phyloP scores from a whole-genome alignment of 2,329 filamentous ascomycete genomes.

The Nigrospora sphaerica region DNA sequence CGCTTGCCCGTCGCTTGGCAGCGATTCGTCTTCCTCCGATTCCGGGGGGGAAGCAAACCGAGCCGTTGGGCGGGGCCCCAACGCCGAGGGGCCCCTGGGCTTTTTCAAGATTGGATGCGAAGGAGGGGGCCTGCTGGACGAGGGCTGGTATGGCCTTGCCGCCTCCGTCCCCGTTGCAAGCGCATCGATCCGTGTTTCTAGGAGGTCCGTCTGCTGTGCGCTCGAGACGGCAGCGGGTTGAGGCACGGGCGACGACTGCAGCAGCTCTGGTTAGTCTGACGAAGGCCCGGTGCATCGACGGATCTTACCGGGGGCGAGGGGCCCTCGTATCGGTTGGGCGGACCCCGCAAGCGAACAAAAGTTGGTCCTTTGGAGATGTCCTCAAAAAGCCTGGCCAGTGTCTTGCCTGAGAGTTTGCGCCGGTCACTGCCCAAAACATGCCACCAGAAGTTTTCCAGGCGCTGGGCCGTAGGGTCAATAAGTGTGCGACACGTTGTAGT shows the following conservation, averaged over 20 bases:
- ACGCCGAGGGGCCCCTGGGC: slow-evolving; percentile 42
- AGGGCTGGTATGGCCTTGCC: slow-evolving; percentile 22
- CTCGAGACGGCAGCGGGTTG: background rate
- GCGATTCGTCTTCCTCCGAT: slow-evolving; percentile 32
- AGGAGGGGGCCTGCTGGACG: slow-evolving; percentile 39
- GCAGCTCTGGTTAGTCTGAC: slow-evolving; percentile 2
- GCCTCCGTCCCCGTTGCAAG: slow-evolving; percentile 11
- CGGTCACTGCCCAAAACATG: slow-evolving; percentile 56
- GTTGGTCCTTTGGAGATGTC: slow-evolving; percentile 52
- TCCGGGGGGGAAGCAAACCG: slow-evolving; percentile 51
- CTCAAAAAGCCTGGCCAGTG: slow-evolving; percentile 48
- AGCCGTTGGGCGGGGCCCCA: slow-evolving; percentile 50
- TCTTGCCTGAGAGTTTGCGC: slow-evolving; percentile 42
- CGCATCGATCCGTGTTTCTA: slow-evolving; percentile 12
- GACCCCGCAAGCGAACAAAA: slow-evolving; percentile 47
- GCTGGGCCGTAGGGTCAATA: slow-evolving; percentile 54
- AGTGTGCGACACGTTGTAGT: slow-evolving; percentile 52
- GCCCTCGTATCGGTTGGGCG: slow-evolving; percentile 45
- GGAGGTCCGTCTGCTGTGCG: background rate
- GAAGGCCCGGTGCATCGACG: slow-evolving; percentile 11
- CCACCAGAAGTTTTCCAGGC: slow-evolving; percentile 61
- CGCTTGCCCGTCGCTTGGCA: slow-evolving; percentile 26
- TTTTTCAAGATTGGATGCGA: slow-evolving; percentile 56
- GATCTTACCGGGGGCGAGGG: slow-evolving; percentile 33
- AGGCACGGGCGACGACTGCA: slow-evolving; percentile 1